A percentile compares a stretch with the other conserved stretches of the same genome.
Evolutionary conservation across 148 eudicot species (phyloP).

Genomic region (Suaeda aralocaspica): DNA sequence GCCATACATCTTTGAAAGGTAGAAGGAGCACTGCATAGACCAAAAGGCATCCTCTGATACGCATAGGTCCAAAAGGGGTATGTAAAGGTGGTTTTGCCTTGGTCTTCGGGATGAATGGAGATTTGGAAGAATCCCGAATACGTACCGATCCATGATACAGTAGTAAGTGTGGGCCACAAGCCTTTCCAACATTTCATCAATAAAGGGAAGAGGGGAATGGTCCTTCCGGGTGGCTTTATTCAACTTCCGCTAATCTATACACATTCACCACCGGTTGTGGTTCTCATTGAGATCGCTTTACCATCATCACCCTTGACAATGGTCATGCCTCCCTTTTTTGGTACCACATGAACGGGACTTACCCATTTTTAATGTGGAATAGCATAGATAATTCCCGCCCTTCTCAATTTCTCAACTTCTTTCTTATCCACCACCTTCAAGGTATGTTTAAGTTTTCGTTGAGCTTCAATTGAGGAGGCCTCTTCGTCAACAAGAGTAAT

Average conservation of each 20-base stretch:
- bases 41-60: not conserved
- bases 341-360: conserved; percentile 1
- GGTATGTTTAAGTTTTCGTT: not conserved
- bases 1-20: not conserved
- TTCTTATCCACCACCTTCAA: not conserved
- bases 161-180: not conserved
- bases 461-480: not conserved
- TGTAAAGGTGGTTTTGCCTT: not conserved
- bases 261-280: not conserved
- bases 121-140: not conserved
- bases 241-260: not conserved
- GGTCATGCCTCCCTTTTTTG: not conserved
- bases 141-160: not conserved
- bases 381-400: not conserved
- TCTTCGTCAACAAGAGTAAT: not conserved
- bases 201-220: not conserved
- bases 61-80: not conserved
- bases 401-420: not conserved
- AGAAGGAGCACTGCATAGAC: not conserved
- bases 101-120: no score
- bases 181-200: not conserved
- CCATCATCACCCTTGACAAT: not conserved
- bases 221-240: not conserved
- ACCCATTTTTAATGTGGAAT: not conserved
- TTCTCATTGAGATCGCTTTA: not conserved